Evolutionary conservation across 208 protist species (phyloP).

Genomic region (Leishmania gerbilli): DNA sequence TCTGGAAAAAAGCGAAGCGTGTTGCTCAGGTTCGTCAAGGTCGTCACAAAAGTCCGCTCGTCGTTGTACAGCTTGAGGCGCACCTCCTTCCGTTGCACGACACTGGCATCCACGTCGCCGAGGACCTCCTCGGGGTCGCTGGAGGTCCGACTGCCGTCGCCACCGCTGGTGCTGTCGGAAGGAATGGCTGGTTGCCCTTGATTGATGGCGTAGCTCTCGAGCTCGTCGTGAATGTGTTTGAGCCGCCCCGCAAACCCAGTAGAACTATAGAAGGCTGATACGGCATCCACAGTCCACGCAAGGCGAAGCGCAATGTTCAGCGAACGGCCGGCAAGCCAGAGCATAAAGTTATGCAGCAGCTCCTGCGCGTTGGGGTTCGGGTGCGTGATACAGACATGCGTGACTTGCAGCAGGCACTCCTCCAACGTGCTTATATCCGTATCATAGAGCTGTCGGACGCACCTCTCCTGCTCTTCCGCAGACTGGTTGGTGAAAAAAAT

Average conservation of each 20-base stretch:
- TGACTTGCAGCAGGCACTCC: conserved; percentile 82
- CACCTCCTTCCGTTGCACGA: conserved; percentile 74
- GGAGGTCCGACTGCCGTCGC: conserved; percentile 13
- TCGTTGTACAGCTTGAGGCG: conserved; percentile 88
- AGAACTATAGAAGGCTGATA: conserved; percentile 45
- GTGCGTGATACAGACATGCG: conserved; percentile 80
- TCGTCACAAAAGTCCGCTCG: conserved; percentile 71
- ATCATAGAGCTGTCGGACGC: conserved; percentile 69
- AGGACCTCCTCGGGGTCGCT: conserved; percentile 23
- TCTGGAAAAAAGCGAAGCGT: conserved; percentile 65
- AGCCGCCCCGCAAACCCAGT: conserved; percentile 60
- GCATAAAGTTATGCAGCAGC: conserved; percentile 67
- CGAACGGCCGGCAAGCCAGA: conserved; percentile 74
- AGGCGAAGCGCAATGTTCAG: conserved; percentile 74
- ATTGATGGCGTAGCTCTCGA: conserved; percentile 91
- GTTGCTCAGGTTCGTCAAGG: conserved; percentile 77
- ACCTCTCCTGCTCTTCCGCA: conserved; percentile 39
- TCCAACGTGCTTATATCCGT: conserved; percentile 54
- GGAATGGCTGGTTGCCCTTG: conserved; percentile 31
- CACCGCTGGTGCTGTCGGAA: conserved; percentile 11
- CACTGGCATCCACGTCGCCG: conserved; percentile 34
- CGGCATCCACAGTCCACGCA: conserved; percentile 77
- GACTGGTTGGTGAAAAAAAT: conserved; percentile 41
- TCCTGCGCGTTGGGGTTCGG: conserved; percentile 50
- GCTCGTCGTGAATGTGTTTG: conserved; percentile 77